Base-by-base conservation (phyloP, 2,329 filamentous ascomycete species). In the Xylariaceae sp. region DNA sequence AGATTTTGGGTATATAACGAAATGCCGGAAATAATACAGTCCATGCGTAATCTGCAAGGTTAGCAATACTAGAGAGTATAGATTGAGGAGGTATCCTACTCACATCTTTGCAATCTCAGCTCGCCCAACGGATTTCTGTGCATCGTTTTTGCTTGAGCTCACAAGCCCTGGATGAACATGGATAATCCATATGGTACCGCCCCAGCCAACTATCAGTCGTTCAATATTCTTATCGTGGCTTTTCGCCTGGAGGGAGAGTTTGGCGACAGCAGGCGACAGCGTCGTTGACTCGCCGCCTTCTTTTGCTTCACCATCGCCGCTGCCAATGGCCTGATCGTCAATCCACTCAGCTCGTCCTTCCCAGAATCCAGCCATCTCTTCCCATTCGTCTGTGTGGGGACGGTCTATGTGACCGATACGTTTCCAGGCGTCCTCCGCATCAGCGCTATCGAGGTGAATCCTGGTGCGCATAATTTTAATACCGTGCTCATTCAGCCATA, bases 381-480 rank as follows among this genome's bases (percentile, higher is more conserved):
- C 90, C 90, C 94, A 97, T 52, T 87, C 85, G 8, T 87, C 84
- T 5, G 87, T 88, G 64, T 90, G 88, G 1, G 94, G 94, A 41
- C 91, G 83, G 67, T 95, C 91, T 56, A 95, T 86, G 67, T 97
- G 92, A 21, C 89, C 92, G 58, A 99, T 89, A 9, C 92, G 82
- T 70, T 94, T 95, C 95, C 95, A 99, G 2, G 92, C 89, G 60
- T 87, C 85, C 15, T 96, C 92, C 1, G 80, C 75, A 65, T 95
- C 87, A 12, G 80, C 79, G 58, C 77, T 84, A 5, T 95, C 89
- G 5, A 96, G 78, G 62, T 92, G 84, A 18, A 95, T 68, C 67
- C 94, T 89, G 4, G 90, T 90, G 36, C 94, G 84, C 92, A 97
- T 97, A 56, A 99, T 94, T 70, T 96, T 96, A 68, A 97, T 95